Base-by-base conservation (phyloP, 2,329 filamentous ascomycete genomes). In the Dissoconium aciculare region DNA sequence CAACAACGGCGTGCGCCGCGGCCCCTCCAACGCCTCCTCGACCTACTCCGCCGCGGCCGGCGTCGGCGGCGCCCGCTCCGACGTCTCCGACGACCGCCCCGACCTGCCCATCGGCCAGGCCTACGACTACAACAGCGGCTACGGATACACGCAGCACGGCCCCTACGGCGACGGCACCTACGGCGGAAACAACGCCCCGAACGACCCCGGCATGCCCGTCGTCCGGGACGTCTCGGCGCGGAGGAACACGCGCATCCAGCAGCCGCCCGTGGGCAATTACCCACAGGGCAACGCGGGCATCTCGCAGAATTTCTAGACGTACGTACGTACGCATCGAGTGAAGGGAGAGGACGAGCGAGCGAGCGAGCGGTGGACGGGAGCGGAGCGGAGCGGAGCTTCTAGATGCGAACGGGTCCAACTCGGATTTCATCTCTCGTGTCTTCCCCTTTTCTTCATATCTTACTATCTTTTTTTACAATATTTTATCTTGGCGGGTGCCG, bases 181-280 rank as follows among this genome's bases (percentile, higher is more conserved):
- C 40, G 66, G 64, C 23, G 60, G 58, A 23, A 52, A 43, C 14
- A 74, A 33, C 16, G 19, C n/a, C 8, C 37, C 54, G 31, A 70
- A 71, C 0, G 74, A 74, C 44, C 55, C 51, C 64, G 64, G 62
- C 34, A 77, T 80, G 49, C 84, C 89, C 2, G 71, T 98, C 31
- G 94, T 98, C 41, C 74, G 85, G 33, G 89, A 98, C 54, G 89
- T 95, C 42, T 78, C 79, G 40, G 89, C 89, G 15, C 68, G 89
- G 44, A 73, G 89, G 42, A 94, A 94, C 60, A 94, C 89, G 9
- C 74, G 85, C 39, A 95, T 98, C 49, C 85, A 95, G 60, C 92
- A 78, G 52, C 78, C 83, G 2, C n/a, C n/a, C n/a, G n/a, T n/a
- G n/a, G 72, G 80, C 26, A 80, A 81, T 49, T 85, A 87, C 8